Base-by-base conservation (phyloP, 305 asterid species). In the Withania somnifera region DNA sequence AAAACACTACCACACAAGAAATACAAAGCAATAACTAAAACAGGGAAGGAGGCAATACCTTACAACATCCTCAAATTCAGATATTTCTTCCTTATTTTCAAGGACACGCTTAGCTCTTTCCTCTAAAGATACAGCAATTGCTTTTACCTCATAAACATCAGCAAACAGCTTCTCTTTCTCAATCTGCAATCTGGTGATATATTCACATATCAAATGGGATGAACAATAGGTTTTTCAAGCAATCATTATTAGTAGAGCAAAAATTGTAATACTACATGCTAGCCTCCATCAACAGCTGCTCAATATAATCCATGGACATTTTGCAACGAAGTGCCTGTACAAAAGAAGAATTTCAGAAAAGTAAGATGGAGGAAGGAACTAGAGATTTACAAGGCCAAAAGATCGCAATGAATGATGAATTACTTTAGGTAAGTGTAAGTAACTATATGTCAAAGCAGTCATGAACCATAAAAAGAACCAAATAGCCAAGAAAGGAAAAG, bases 141-240 rank as follows among this genome's bases (percentile, higher is more conserved):
- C 88, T 66, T 85, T 88, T 73, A 88, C 88, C 77, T 82, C 83
- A 76, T 91, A 89, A 68, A 94, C 86, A 85, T 89, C 93, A 84
- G 88, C 63, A 83, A 95, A 95, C 52, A 89, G 81, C 84, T 92
- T 90, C 91, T 95, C 99, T 83, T 89, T 88, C 87, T 90, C 94
- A 85, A 95, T 90, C 88, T 92, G 98, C 82, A 93, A 85, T 86
- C 98, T 95, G 97, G 80, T 84, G 83, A 85, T 80, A 84, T 76
- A 84, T 63, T 79, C 73, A 82, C 85, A 88, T 84, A 86, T 84
- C 80, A 86, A 71, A 84, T 83, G 38, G 82, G 84, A 86, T 69
- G 68, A 86, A 79, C 15, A 66, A 77, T 80, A 77, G 80, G 32
- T 15, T 73, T 40, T 51, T 76, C 38, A 51, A 82, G 83, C 50